Percentiles rank a stretch among this genome's conserved stretches.
phyloP scores from a whole-genome alignment of 163 green algal genomes.

The Dunaliella salina region DNA sequence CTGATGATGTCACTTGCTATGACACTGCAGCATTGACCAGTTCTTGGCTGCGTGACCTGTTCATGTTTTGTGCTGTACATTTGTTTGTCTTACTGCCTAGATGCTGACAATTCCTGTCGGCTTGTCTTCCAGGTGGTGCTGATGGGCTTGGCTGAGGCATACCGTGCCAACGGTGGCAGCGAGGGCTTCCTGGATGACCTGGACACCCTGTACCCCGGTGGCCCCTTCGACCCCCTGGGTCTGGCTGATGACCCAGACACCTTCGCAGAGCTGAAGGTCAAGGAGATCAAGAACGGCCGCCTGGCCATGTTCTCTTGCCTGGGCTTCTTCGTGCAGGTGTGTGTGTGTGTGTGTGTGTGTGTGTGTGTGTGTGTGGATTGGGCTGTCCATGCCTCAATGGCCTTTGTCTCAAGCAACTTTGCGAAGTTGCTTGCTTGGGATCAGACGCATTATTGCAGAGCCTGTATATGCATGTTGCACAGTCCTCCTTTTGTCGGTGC shows the following conservation, averaged over 20 bases:
- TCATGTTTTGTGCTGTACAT: no score
- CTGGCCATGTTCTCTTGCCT: slow-evolving; percentile 86
- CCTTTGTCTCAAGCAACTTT: no score
- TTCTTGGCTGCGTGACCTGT: no score
- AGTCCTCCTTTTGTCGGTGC: no score
- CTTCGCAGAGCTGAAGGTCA: slow-evolving; percentile 78
- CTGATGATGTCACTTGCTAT: no score
- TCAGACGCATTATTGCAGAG: no score
- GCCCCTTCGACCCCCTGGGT: slow-evolving; percentile 81
- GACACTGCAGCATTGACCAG: no score
- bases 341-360: not conserved
- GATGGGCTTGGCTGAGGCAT: slow-evolving; percentile 87
- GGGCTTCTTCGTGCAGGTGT: slow-evolving; percentile 79
- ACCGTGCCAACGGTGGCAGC: slow-evolving; percentile 67
- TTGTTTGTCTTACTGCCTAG: no score
- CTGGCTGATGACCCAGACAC: slow-evolving; percentile 78
- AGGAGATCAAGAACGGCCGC: slow-evolving; percentile 86
- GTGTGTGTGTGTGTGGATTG: not conserved
- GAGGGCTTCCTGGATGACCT: slow-evolving; percentile 55
- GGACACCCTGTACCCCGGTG: slow-evolving; percentile 77
- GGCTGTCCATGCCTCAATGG: no score
- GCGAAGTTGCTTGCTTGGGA: no score
- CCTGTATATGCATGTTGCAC: no score
- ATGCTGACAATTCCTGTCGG: not conserved
- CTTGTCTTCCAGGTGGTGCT: slow-evolving; percentile 41